Conservation (phyloP, 2,329 filamentous ascomycete genomes). For the Chrysoporthe deuterocubensis region DNA sequence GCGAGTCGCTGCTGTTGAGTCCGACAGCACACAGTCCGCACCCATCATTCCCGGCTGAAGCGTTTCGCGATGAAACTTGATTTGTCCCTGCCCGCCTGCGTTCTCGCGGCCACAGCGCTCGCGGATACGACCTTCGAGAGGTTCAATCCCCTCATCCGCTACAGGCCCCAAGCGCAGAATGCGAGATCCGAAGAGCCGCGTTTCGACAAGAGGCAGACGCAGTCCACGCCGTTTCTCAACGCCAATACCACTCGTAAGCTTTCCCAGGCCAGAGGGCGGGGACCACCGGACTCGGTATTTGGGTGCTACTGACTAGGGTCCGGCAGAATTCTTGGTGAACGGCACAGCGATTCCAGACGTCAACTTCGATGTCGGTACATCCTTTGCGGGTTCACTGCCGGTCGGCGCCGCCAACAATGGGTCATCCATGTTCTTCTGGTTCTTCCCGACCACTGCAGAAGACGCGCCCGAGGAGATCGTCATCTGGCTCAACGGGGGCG, state of each 20-base stretch:
- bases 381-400: constrained; percentile 61
- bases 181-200: neutral
- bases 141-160: constrained; percentile 22
- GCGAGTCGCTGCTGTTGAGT: too few species aligned
- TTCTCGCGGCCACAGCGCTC: constrained; percentile 7
- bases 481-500: constrained; percentile 59
- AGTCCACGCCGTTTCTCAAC: constrained; percentile 32
- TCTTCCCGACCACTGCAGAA: constrained; percentile 59
- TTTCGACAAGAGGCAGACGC: constrained; percentile 14
- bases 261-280: neutral
- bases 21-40: too few species aligned
- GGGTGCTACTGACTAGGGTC: neutral
- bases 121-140: constrained; percentile 15
- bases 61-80: constrained; percentile 17
- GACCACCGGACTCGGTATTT: too few species aligned
- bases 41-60: too few species aligned
- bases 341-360: constrained; percentile 66
- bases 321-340: constrained; percentile 61
- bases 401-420: constrained; percentile 50
- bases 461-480: constrained; percentile 56
- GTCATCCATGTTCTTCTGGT: constrained; percentile 62
- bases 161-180: neutral
- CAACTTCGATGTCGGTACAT: constrained; percentile 65
- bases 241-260: constrained; percentile 34
- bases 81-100: constrained; percentile 6